Evolutionary conservation across 306 rosid genomes (phyloP).

Genomic region (Trifolium subterraneum): DNA sequence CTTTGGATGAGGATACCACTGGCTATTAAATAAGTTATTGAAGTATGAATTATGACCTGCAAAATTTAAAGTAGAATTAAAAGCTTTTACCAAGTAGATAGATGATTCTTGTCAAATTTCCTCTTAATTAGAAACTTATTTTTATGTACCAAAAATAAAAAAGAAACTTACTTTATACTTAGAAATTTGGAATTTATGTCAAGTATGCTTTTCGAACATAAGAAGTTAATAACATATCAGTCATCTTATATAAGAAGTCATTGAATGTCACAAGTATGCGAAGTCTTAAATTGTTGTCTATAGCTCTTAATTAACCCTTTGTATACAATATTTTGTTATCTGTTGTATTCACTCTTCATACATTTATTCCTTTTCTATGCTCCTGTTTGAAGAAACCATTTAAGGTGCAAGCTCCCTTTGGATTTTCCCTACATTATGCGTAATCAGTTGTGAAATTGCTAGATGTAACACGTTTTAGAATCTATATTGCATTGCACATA

Average conservation of each 20-base stretch:
- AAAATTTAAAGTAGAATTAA: constrained; percentile 6
- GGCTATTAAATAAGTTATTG: constrained; percentile 30
- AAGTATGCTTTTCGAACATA: constrained; percentile 33
- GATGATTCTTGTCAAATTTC: constrained; percentile 34
- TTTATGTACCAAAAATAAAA: no score
- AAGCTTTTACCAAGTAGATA: neutral
- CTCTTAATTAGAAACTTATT: constrained; percentile 26
- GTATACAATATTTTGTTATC: constrained; percentile 8
- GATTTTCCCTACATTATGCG: constrained; percentile 1
- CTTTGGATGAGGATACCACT: constrained; percentile 24
- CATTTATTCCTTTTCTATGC: neutral
- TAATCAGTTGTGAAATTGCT: constrained; percentile 4
- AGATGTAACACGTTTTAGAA: constrained; percentile 29
- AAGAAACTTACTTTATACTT: neutral
- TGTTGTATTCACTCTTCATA: neutral
- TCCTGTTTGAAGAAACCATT: constrained; percentile 27
- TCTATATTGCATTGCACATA: neutral
- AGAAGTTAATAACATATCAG: neutral
- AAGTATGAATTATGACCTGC: constrained; percentile 16
- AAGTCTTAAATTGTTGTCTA: constrained; percentile 14
- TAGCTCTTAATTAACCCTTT: constrained; percentile 32
- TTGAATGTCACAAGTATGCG: constrained; percentile 18
- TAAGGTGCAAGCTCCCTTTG: constrained; percentile 18
- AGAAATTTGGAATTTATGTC: constrained; percentile 14
- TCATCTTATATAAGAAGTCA: constrained; percentile 5